These are phyloP conservation scores for Pseudozyma sp. DNA, from an alignment of 1,284 basidiomycete genomes.

Conservation along the genomic window DNA sequence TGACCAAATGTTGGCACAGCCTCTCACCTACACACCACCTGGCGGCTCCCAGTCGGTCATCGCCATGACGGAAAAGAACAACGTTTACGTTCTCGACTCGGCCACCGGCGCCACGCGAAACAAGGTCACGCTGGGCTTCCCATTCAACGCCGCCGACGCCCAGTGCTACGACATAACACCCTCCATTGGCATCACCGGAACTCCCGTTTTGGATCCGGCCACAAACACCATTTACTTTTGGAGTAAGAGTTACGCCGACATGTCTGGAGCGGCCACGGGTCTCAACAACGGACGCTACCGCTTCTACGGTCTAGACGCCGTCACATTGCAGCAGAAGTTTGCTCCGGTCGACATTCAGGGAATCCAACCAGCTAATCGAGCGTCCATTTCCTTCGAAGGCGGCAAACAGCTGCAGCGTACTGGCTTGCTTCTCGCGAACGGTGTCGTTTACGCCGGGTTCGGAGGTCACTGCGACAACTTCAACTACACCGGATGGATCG, in stretches of 20 bases:
- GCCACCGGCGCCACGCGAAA: constrained; percentile 7
- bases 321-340: constrained; percentile 15
- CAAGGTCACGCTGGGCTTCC: not conserved
- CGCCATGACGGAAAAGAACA: constrained; percentile 12
- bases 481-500: constrained; percentile 37
- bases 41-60: constrained; percentile 15
- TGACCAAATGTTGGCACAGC: constrained; percentile 11
- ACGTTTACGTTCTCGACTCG: constrained; percentile 15
- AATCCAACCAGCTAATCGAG: constrained; percentile 10
- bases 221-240: constrained; percentile 24
- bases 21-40: constrained; percentile 17
- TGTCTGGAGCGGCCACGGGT: constrained; percentile 9
- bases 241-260: constrained; percentile 16
- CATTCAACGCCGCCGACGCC: constrained; percentile 5
- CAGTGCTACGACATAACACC: constrained; percentile 16
- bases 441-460: constrained; percentile 31
- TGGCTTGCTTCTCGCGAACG: constrained; percentile 20
- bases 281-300: constrained; percentile 15
- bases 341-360: constrained; percentile 17
- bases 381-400: constrained; percentile 19
- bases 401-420: constrained; percentile 26
- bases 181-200: constrained; percentile 25
- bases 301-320: constrained; percentile 29
- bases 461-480: constrained; percentile 37
- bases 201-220: constrained; percentile 17